phyloP scores from a whole-genome alignment of 768 basidiomycete species.

The Mycena albidolilacea region DNA sequence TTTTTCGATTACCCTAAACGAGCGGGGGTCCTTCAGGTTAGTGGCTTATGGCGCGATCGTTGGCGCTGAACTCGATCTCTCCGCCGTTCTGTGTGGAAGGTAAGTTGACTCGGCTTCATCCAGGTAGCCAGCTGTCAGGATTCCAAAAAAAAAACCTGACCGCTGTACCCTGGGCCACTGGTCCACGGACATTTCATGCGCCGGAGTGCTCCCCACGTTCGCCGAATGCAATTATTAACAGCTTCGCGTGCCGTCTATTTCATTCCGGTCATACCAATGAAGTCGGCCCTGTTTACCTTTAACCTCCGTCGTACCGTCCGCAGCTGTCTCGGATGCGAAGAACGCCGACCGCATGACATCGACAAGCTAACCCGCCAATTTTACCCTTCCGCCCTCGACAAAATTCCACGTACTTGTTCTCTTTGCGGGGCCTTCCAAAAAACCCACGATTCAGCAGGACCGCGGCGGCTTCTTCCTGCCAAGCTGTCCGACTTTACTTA shows the following conservation, averaged over 20 bases:
- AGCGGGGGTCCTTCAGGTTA: conserved; percentile 2
- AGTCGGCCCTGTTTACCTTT: conserved; percentile 1
- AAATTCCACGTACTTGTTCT: conserved; percentile 28
- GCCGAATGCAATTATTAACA: background rate
- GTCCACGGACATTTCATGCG: conserved; percentile 8
- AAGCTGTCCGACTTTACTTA: conserved; percentile 23
- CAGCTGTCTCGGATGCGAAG: conserved; percentile 36
- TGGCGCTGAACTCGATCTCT: background rate
- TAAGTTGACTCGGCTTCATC: conserved; percentile 1
- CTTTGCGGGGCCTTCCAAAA: conserved; percentile 23
- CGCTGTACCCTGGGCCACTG: background rate
- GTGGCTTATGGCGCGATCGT: background rate
- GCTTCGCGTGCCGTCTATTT: background rate
- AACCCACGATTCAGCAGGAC: conserved; percentile 39
- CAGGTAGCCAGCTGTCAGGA: conserved; percentile 13
- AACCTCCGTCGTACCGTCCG: conserved; percentile 10
- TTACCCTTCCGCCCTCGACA: conserved; percentile 29
- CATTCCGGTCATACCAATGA: background rate
- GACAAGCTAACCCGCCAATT: conserved; percentile 26
- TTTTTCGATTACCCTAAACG: conserved; percentile 2
- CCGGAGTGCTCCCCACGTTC: background rate
- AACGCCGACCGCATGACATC: conserved; percentile 23
- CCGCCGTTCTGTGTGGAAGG: background rate
- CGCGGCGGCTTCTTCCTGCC: conserved; percentile 25
- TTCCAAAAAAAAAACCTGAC: background rate